phyloP scores from a whole-genome alignment of 306 rosid genomes.

The Bauhinia variegata region DNA sequence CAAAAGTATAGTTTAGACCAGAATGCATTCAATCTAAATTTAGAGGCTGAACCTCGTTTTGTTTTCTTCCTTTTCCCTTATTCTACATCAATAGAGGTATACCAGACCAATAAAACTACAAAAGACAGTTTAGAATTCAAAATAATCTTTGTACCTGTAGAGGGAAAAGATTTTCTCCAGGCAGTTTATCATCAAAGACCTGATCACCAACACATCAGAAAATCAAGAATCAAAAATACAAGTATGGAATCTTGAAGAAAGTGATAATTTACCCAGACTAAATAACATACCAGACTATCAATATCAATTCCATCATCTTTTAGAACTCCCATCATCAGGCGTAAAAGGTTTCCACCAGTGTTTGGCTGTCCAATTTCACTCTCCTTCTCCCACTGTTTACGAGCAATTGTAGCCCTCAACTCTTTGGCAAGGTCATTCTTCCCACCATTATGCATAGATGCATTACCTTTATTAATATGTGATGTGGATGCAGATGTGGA shows the following conservation, averaged over 20 bases:
- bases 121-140: not conserved
- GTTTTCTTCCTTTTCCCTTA: no score
- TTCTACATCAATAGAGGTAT: not conserved
- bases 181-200: conserved; percentile 91
- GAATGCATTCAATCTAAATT: no score
- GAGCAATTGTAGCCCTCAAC: conserved; percentile 92
- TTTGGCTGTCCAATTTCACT: conserved; percentile 78
- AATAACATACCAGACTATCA: conserved; percentile 82
- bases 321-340: conserved; percentile 85
- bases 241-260: conserved; percentile 29
- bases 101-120: not conserved
- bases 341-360: conserved; percentile 76
- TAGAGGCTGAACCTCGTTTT: no score
- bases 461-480: conserved; percentile 54
- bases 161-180: conserved; percentile 89
- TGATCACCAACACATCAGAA: conserved; percentile 37
- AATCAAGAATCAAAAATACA: conserved; percentile 26
- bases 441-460: conserved; percentile 61
- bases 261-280: conserved; percentile 4
- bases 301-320: conserved; percentile 90
- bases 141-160: conserved; percentile 67
- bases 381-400: conserved; percentile 93
- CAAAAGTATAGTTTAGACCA: no score
- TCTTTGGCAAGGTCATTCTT: conserved; percentile 91
- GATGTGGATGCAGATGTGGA: conserved; percentile 81